Evolutionary conservation across 192 early-diverging fungal species (phyloP).

Genomic region (Phycomyces blakesleeanus): DNA sequence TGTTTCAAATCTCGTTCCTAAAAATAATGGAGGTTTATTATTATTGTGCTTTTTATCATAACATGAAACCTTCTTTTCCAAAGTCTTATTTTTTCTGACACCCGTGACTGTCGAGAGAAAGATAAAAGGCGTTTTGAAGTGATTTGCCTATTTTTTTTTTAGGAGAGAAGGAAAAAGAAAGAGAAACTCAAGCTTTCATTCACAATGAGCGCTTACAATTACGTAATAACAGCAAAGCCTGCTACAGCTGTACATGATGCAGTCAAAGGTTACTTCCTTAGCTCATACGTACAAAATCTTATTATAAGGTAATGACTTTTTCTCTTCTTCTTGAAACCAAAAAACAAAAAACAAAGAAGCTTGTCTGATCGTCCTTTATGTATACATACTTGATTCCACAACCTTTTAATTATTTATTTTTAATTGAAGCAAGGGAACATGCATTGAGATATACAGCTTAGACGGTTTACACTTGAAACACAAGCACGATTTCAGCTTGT

Average conservation of each 20-base stretch:
- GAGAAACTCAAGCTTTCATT: no score
- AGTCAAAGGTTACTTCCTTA: slow-evolving; percentile 63
- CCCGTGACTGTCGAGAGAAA: no score
- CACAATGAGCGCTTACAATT: slow-evolving; percentile 42
- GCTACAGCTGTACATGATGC: slow-evolving; percentile 66
- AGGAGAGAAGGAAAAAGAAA: no score
- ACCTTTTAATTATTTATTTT: not conserved
- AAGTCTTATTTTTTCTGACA: no score
- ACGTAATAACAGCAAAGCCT: slow-evolving; percentile 79
- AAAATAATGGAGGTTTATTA: no score
- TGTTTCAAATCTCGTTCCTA: no score
- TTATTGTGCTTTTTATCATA: no score
- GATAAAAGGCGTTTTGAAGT: no score
- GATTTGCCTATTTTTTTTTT: no score
- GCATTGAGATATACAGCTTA: slow-evolving; percentile 57
- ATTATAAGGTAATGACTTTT: slow-evolving; percentile 60
- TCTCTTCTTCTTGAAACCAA: not conserved
- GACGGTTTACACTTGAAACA: slow-evolving; percentile 38
- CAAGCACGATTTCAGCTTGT: slow-evolving; percentile 57
- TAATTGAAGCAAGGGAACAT: slow-evolving; percentile 48
- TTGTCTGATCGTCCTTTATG: not conserved
- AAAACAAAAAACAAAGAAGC: slow-evolving; percentile 1
- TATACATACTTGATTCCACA: no score
- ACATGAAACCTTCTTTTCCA: no score
- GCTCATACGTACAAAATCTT: slow-evolving; percentile 60